Evolutionary conservation across 176 grass and related monocot genomes (phyloP), one percentile per base, ranked within the genome.

Genomic region (Aegilops longissima): DNA sequence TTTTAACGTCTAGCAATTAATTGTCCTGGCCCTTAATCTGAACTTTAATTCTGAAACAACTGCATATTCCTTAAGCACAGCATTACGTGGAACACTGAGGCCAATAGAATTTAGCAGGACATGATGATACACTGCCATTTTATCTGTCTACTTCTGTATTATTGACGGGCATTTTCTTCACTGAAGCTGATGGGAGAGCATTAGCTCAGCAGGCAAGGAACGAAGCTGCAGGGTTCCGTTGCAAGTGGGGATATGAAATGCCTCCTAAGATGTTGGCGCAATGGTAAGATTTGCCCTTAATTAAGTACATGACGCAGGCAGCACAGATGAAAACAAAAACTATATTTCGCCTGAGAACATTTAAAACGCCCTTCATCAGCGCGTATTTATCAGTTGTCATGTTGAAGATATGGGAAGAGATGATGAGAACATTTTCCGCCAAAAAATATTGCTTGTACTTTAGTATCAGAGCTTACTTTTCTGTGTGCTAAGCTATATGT

Each of bases 171-270:
- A 76, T 59, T 81, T 68, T 64, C 66, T 75, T 83, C 47, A 2
- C 75, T 85, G 27, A 80, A 92, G 92, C 84, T 80, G 90, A 94
- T 65, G 92, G 82, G 76, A 83, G 78, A 74, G 38, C 87, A 73
- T 86, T 94, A 74, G 90, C 90, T 73, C 78, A 90, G 12, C 56
- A 92, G 66, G 93, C 90, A 80, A 92, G 90, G 82, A 88, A 88
- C 44, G 85, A 83, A 90, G 62, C 82, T 76, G 87, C 93, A 61
- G 82, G 87, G 68, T 92, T 92, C 69, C 87, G 84, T 76, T 75
- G 72, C 51, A 88, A 83, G 72, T 92, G 84, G 93, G 93, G 90
- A 83, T 94, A 94, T 92, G 90, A 92, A 84, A 94, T 94, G 90
- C 85, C 93, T 82, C 87, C 90, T 64, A 66, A 85, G 82, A 54